A percentile compares a stretch with the other conserved stretches of the same genome.
These are phyloP conservation scores for Wolfiporia cocos DNA, from an alignment of 1,284 basidiomycete species.

Conservation along the genomic window DNA sequence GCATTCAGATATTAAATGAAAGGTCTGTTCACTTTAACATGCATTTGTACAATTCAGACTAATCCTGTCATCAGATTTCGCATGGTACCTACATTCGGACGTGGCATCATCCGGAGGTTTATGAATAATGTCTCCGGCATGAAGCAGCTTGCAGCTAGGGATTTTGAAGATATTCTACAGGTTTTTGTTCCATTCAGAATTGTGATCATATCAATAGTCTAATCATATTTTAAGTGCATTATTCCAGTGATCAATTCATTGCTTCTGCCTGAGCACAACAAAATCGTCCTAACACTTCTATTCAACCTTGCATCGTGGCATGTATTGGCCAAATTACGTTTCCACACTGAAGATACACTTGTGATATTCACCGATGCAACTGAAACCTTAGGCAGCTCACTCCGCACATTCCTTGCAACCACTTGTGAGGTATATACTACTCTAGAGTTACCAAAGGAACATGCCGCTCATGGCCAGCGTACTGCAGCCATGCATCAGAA, in stretches of 20 bases:
- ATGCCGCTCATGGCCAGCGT: conserved; percentile 12
- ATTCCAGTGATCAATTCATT: conserved; percentile 25
- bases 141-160: conserved; percentile 21
- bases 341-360: conserved; percentile 22
- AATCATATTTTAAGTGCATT: conserved; percentile 15
- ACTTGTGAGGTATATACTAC: conserved; percentile 15
- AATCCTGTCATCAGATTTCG: conserved; percentile 14
- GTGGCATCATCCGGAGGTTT: conserved; percentile 20
- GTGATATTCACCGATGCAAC: conserved; percentile 12
- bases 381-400: conserved; percentile 10
- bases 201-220: background rate
- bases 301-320: conserved; percentile 25
- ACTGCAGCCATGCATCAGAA: conserved; percentile 4
- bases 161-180: conserved; percentile 26
- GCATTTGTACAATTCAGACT: background rate
- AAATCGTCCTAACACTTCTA: conserved; percentile 17
- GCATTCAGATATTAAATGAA: conserved; percentile 8
- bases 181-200: conserved; percentile 4
- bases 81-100: conserved; percentile 21
- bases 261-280: conserved; percentile 15
- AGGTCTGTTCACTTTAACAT: conserved; percentile 10
- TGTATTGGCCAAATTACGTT: conserved; percentile 23
- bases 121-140: conserved; percentile 18
- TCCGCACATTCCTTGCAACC: conserved; percentile 14
- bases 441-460: conserved; percentile 21